These are phyloP conservation scores for Chalaropsis ovoidea DNA, from an alignment of 2,329 filamentous ascomycete genomes.

Conservation along the genomic window DNA sequence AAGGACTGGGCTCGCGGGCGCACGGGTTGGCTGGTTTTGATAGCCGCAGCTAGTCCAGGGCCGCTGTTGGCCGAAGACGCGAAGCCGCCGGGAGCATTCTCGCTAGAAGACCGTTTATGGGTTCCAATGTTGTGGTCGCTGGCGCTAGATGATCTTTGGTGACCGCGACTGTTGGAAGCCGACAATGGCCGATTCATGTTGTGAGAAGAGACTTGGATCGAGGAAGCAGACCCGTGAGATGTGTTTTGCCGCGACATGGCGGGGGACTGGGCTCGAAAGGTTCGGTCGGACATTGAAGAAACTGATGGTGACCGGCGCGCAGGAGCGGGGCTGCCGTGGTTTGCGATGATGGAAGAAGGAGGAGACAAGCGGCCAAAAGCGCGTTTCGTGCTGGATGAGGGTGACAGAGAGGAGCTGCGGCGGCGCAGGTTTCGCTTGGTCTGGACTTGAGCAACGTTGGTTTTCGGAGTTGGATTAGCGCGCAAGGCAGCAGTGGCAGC, in stretches of 20 bases:
- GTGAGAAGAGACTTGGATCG: not conserved
- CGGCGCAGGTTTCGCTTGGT: conserved; percentile 69
- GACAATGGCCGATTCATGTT: not conserved
- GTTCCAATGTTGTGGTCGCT: conserved; percentile 38
- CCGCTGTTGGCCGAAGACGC: conserved; percentile 39
- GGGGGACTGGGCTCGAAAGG: conserved; percentile 70
- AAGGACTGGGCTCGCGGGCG: conserved; percentile 38
- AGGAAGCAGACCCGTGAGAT: conserved; percentile 35
- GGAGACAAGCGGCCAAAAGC: conserved; percentile 19
- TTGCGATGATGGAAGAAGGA: not conserved
- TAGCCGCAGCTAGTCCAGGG: conserved; percentile 27
- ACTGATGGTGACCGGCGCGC: conserved; percentile 59
- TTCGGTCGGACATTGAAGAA: conserved; percentile 78
- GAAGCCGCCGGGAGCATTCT: conserved; percentile 39
- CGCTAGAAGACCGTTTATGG: conserved; percentile 37
- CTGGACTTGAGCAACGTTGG: conserved; percentile 68
- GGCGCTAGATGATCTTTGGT: conserved; percentile 31
- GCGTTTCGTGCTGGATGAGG: conserved; percentile 41
- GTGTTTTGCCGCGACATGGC: conserved; percentile 36
- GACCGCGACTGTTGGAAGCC: conserved; percentile 17
- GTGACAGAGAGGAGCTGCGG: conserved; percentile 62
- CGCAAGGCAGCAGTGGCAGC: conserved; percentile 79
- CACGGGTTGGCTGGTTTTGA: conserved; percentile 29
- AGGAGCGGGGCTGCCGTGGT: conserved; percentile 1
- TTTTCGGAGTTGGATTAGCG: conserved; percentile 66